A percentile compares a stretch with the other conserved stretches of the same genome.
Conservation (phyloP, 331 rosid genomes). For the Malus hybrid region DNA sequence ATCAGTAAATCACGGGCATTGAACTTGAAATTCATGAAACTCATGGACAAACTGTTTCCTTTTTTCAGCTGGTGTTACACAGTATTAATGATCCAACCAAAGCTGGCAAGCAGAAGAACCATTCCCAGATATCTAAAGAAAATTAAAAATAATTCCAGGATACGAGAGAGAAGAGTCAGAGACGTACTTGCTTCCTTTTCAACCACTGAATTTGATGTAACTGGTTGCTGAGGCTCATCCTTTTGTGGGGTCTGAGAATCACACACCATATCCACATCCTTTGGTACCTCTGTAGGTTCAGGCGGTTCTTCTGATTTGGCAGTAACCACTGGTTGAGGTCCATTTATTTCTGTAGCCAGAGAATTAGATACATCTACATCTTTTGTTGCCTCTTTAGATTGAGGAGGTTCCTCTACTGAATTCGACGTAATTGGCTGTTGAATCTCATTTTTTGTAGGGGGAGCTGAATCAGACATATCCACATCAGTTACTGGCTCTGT, state of each 20-base stretch:
- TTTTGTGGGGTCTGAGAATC: slow-evolving; percentile 21
- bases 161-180: slow-evolving; percentile 6
- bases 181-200: slow-evolving; percentile 34
- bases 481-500: slow-evolving; percentile 31
- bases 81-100: neutral
- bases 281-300: slow-evolving; percentile 33
- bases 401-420: slow-evolving; percentile 27
- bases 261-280: slow-evolving; percentile 42
- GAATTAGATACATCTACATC: slow-evolving; percentile 28
- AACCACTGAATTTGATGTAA: slow-evolving; percentile 25
- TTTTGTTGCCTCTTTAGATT: slow-evolving; percentile 28
- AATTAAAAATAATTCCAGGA: neutral
- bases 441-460: slow-evolving; percentile 37
- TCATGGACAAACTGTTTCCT: neutral
- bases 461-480: slow-evolving; percentile 36
- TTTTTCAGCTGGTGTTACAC: neutral
- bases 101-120: neutral
- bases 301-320: slow-evolving; percentile 28
- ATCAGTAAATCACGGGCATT: neutral
- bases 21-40: neutral
- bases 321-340: slow-evolving; percentile 16
- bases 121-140: neutral
- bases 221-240: slow-evolving; percentile 32
- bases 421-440: slow-evolving; percentile 30
- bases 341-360: slow-evolving; percentile 21